Evolutionary conservation across 106 monocot genomes (phyloP).

Genomic region (Phalaenopsis aphrodite): DNA sequence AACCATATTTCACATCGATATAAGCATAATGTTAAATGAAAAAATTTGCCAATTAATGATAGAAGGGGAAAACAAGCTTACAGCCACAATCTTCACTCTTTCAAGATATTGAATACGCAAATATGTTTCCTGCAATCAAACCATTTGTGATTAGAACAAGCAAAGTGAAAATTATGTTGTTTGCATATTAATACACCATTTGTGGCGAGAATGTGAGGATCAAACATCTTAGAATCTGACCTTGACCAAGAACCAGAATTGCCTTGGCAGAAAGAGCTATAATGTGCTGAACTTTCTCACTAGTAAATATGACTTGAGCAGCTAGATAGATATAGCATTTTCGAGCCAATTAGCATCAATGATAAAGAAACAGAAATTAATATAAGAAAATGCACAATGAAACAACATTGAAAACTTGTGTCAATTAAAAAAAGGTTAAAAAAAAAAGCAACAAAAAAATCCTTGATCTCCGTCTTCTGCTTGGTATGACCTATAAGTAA

Average conservation of each 20-base stretch:
- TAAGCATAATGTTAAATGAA: background rate
- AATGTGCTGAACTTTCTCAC: conserved; percentile 68
- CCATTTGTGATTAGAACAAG: background rate
- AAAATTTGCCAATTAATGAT: background rate
- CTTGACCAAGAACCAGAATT: conserved; percentile 63
- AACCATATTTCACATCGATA: background rate
- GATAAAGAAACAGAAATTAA: background rate
- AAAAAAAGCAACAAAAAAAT: background rate
- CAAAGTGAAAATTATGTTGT: background rate
- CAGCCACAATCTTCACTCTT: conserved; percentile 15
- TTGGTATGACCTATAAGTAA: background rate
- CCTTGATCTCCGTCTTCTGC: background rate
- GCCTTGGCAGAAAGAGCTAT: conserved; percentile 46
- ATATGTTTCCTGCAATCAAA: conserved; percentile 43
- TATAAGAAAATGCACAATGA: background rate
- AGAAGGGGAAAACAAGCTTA: conserved; percentile 6
- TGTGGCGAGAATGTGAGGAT: background rate
- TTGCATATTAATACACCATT: background rate
- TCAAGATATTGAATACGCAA: conserved; percentile 53
- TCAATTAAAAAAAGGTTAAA: background rate
- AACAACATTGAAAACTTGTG: background rate
- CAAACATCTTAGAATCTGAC: conserved; percentile 22
- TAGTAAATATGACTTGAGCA: conserved; percentile 56
- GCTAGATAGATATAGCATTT: conserved; percentile 26
- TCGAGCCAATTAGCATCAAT: conserved; percentile 7